Percentiles rank a stretch among this genome's conserved stretches.
These are phyloP conservation scores for Triticum turgidum DNA, from an alignment of 176 grass and related monocot genomes.

Conservation along the genomic window DNA sequence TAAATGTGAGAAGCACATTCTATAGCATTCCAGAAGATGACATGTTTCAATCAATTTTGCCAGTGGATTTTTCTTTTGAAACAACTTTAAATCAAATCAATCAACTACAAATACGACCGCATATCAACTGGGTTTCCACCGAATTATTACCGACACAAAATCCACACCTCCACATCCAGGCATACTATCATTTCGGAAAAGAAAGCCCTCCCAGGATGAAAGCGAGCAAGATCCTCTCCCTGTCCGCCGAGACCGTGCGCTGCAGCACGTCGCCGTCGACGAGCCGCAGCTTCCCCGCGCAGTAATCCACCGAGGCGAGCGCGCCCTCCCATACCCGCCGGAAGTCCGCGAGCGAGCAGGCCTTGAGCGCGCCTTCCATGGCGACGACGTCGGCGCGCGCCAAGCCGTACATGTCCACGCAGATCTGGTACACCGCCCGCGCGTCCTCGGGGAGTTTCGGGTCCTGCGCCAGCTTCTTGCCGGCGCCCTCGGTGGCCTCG, in stretches of 20 bases:
- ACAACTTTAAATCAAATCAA: too few species aligned
- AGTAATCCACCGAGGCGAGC: background rate
- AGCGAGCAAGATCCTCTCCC: constrained; percentile 8
- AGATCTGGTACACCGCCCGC: background rate
- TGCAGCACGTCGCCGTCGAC: background rate
- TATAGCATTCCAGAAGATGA: too few species aligned
- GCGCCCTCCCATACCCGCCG: background rate
- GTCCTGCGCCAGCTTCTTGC: background rate
- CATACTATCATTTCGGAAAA: background rate
- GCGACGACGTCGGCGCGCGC: background rate
- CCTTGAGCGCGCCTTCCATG: background rate
- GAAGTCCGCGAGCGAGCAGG: background rate
- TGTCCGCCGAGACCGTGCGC: background rate
- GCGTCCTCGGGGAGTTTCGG: background rate
- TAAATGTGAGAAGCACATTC: too few species aligned
- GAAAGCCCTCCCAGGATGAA: background rate
- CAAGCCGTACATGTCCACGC: background rate
- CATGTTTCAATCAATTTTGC: too few species aligned
- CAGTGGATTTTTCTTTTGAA: too few species aligned
- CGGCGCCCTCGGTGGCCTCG: background rate
- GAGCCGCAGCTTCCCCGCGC: background rate
- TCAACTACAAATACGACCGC: too few species aligned
- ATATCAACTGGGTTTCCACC: background rate
- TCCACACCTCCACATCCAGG: background rate
- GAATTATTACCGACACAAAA: background rate